phyloP scores from a whole-genome alignment of 371 early-diverging fungal genomes.

The Enterocytospora artemiae region DNA sequence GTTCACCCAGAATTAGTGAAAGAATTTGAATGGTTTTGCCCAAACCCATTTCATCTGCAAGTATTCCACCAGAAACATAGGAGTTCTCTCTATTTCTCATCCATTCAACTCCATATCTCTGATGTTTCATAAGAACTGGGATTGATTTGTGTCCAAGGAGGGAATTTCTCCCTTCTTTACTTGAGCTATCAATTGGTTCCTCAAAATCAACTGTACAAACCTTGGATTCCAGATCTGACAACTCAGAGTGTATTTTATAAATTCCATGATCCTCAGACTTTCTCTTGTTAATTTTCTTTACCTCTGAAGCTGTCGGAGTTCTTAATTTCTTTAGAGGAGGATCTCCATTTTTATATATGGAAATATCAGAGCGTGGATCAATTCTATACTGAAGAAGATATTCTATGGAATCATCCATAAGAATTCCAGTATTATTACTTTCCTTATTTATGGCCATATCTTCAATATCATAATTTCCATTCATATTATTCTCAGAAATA shows the following conservation, averaged over 20 bases:
- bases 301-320: not conserved
- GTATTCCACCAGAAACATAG: constrained; percentile 62
- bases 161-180: not conserved
- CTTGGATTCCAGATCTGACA: not conserved
- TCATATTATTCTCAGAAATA: no score
- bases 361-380: not conserved
- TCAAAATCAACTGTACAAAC: not conserved
- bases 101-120: constrained; percentile 13
- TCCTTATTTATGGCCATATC: no score
- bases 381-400: no score
- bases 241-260: not conserved
- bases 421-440: no score
- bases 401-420: no score
- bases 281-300: not conserved
- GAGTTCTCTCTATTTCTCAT: constrained; percentile 7
- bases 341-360: not conserved
- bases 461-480: no score
- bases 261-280: not conserved
- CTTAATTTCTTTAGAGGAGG: not conserved
- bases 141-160: not conserved
- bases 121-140: constrained; percentile 2
- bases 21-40: constrained; percentile 91
- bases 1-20: constrained; percentile 77
- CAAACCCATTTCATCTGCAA: constrained; percentile 91
- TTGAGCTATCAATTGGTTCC: not conserved